Conservation (phyloP, 164 flowering plant species). For the Akebia trifoliata region DNA sequence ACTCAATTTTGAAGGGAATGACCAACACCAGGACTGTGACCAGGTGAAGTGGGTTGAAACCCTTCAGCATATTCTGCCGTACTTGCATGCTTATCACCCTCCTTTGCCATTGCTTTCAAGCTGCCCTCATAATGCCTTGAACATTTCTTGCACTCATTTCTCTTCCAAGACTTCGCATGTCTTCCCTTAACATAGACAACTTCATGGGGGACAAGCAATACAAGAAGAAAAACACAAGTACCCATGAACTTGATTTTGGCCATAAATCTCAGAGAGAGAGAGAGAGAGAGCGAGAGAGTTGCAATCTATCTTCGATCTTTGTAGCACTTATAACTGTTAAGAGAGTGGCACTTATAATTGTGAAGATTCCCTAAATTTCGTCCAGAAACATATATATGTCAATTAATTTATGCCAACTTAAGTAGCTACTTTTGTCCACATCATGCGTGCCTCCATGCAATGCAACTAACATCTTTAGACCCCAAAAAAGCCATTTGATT, state of each 20-base stretch:
- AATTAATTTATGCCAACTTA: no score
- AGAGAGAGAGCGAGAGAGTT: no score
- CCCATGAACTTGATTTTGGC: not conserved
- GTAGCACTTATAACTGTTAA: no score
- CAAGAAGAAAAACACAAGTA: conserved; percentile 16
- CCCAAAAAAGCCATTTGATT: no score
- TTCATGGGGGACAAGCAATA: conserved; percentile 14
- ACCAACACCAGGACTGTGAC: conserved; percentile 41
- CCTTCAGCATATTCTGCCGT: conserved; percentile 9
- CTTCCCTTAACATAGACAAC: conserved; percentile 19
- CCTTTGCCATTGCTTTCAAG: not conserved
- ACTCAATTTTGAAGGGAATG: conserved; percentile 22
- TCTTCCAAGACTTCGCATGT: conserved; percentile 12
- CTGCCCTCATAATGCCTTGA: conserved; percentile 7
- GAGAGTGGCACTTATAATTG: no score
- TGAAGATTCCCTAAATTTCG: no score
- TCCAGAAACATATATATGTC: no score
- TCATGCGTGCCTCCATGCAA: no score
- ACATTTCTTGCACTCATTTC: conserved; percentile 1
- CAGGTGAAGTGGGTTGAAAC: conserved; percentile 30
- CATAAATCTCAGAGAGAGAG: not conserved
- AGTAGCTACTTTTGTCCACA: no score
- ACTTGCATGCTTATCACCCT: not conserved
- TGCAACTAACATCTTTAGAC: no score
- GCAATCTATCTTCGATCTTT: no score